Base-by-base conservation (phyloP, 208 protist genomes). In the Acanthamoeba sp. region DNA sequence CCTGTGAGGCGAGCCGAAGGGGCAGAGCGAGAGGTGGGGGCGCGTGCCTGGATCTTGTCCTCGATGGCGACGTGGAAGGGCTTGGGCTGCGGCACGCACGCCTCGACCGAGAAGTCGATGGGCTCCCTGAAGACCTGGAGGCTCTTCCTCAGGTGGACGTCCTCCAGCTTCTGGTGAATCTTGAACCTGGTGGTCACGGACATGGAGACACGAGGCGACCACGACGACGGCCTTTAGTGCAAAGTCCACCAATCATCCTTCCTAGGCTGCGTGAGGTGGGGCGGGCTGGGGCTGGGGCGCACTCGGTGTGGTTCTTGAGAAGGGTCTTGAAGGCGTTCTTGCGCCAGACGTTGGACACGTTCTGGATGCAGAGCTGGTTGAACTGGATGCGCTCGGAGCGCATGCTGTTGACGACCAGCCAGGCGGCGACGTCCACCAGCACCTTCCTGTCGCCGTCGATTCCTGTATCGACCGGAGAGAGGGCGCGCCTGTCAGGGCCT, bases 371-470 rank as follows among this genome's bases (percentile, higher is more conserved):
- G 40, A 99, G 96, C 97, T 98, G 98, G 69, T 98, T 97, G 94
- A 98, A 98, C 76, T 85, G 89, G 27, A 96, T 78, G 34, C 85
- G 93, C 78, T 98, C 98, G 48, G 98, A 95, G 57, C 94, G 94
- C 97, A 98, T 98, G 20, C 97, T 98, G 95, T 98, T 98, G 18
- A 98, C 95, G 42, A 98, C 94, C 59, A 99, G 97, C 98, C 98
- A 98, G 14, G 97, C 97, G 3, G 98, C 97, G 16, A 99, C 97
- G 84, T 98, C 98, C 34, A 96, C 91, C 40, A 98, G 95, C 82
- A 97, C 94, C 89, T 98, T 94, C 12, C 6, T 12, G 42, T 78
- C 66, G 10, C 29, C 57, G 18, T 59, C 50, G 32, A 50, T 87
- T 80, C 76, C 76, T 85, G 48, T 22, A 12, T 18, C 12, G 14